Conservation (phyloP, 495 filamentous ascomycete genomes). For the Tetracladium setigerum region DNA sequence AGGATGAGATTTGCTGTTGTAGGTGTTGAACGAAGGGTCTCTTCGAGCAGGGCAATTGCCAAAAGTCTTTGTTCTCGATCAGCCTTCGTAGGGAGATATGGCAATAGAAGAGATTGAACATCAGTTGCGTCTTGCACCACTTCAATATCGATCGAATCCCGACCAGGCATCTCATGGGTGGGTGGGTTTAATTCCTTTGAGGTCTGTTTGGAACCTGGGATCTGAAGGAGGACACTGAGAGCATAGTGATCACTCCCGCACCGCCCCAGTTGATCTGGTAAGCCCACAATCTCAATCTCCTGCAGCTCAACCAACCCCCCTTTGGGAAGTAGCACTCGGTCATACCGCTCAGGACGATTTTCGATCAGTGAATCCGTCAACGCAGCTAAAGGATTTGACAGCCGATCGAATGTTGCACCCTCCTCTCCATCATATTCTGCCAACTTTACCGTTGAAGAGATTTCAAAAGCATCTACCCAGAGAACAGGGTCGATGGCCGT, state of each 20-base stretch:
- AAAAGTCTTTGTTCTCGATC: slow-evolving; percentile 32
- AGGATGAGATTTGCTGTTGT: slow-evolving; percentile 25
- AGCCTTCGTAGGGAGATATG: slow-evolving; percentile 30
- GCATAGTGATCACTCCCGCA: slow-evolving; percentile 53
- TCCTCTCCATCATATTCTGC: slow-evolving; percentile 40
- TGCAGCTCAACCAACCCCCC: slow-evolving; percentile 26
- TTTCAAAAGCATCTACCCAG: slow-evolving; percentile 17
- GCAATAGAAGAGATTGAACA: slow-evolving; percentile 20
- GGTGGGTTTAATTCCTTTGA: slow-evolving; percentile 1
- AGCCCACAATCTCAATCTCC: slow-evolving; percentile 43
- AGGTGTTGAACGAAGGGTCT: slow-evolving; percentile 26
- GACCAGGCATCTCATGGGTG: no score
- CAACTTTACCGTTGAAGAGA: slow-evolving; percentile 1
- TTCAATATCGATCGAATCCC: slow-evolving; percentile 11
- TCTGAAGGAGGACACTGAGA: slow-evolving; percentile 33
- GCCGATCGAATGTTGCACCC: slow-evolving; percentile 50
- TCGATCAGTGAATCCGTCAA: slow-evolving; percentile 30
- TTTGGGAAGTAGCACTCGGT: slow-evolving; percentile 42
- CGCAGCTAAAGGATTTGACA: slow-evolving; percentile 39
- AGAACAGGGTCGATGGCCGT: slow-evolving; percentile 20
- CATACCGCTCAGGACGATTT: slow-evolving; percentile 49
- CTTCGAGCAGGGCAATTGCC: slow-evolving; percentile 35
- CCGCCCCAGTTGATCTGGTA: slow-evolving; percentile 16
- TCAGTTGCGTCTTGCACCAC: slow-evolving; percentile 16
- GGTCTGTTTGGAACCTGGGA: slow-evolving; percentile 9